phyloP scores from a whole-genome alignment of 2,329 filamentous ascomycete genomes.

The Claviceps sp. region DNA sequence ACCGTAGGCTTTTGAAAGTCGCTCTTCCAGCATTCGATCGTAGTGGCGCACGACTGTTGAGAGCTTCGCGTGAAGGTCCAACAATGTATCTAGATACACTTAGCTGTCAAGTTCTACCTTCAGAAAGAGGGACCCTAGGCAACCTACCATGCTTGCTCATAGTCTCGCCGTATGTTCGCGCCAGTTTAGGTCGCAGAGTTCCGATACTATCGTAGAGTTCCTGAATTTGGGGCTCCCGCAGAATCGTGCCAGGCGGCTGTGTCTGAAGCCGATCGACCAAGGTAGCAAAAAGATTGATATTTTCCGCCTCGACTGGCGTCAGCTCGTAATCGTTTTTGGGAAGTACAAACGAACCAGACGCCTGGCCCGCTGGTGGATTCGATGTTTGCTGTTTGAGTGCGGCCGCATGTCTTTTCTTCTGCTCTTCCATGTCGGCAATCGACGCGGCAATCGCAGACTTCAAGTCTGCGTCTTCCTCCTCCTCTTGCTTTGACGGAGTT shows the following conservation, averaged over 20 bases:
- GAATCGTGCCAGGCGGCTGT: slow-evolving; percentile 85
- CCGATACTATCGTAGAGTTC: slow-evolving; percentile 96
- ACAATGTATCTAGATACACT: slow-evolving; percentile 56
- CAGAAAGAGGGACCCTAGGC: neutral
- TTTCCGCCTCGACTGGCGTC: slow-evolving; percentile 85
- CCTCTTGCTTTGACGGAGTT: slow-evolving; percentile 33
- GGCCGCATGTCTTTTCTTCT: slow-evolving; percentile 82
- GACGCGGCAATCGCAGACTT: slow-evolving; percentile 94
- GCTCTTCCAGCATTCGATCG: slow-evolving; percentile 93
- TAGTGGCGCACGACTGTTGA: slow-evolving; percentile 96
- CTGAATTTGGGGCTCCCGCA: slow-evolving; percentile 95
- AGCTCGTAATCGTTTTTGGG: slow-evolving; percentile 92
- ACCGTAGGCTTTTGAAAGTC: slow-evolving; percentile 81
- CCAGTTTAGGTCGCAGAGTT: slow-evolving; percentile 81
- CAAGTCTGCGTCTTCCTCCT: slow-evolving; percentile 85
- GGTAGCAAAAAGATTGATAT: slow-evolving; percentile 91
- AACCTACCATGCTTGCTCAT: slow-evolving; percentile 94
- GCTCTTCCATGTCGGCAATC: slow-evolving; percentile 91
- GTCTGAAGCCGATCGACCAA: slow-evolving; percentile 89
- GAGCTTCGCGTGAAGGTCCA: slow-evolving; percentile 89
- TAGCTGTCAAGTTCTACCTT: neutral
- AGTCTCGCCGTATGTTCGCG: slow-evolving; percentile 90
- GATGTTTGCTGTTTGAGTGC: slow-evolving; percentile 68
- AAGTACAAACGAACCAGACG: slow-evolving; percentile 37
- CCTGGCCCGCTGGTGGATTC: slow-evolving; percentile 19